Percentiles rank a stretch among this genome's conserved stretches.
Evolutionary conservation across 2,329 filamentous ascomycete species (phyloP).

Genomic region (Xylaria sp.): DNA sequence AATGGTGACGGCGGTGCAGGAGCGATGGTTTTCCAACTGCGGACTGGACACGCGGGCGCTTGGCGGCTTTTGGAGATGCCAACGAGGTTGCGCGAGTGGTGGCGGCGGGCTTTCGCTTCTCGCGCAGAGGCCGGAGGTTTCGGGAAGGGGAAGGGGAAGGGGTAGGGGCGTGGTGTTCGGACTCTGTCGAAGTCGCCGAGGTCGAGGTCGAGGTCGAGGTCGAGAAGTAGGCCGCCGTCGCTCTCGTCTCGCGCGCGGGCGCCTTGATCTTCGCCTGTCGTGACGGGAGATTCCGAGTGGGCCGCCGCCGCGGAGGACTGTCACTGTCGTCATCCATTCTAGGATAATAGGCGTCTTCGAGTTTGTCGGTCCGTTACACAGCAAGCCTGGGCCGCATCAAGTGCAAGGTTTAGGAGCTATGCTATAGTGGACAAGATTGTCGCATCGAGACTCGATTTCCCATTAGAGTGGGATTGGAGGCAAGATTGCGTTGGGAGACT

Average conservation of each 20-base stretch:
- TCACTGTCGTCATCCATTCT: constrained; percentile 42
- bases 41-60: constrained; percentile 29
- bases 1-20: not conserved
- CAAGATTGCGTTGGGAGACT: not conserved
- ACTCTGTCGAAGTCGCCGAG: constrained; percentile 2
- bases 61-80: constrained; percentile 17
- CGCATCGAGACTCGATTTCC: constrained; percentile 13
- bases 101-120: constrained; percentile 27
- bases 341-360: constrained; percentile 5
- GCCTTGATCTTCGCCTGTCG: constrained; percentile 48
- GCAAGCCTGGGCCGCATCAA: constrained; percentile 18
- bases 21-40: not conserved
- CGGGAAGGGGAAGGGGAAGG: not conserved
- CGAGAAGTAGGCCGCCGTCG: constrained; percentile 43
- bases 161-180: constrained; percentile 31
- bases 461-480: not conserved
- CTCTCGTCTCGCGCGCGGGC: constrained; percentile 44
- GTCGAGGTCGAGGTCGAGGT: constrained; percentile 26
- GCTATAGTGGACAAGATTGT: not conserved
- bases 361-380: constrained; percentile 21
- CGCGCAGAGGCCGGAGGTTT: constrained; percentile 17
- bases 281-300: constrained; percentile 44
- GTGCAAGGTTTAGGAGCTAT: no score
- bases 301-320: constrained; percentile 33
- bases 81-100: not conserved